Conservation (phyloP, 2,329 filamentous ascomycete species). For the Fragosphaeria purpurea region DNA sequence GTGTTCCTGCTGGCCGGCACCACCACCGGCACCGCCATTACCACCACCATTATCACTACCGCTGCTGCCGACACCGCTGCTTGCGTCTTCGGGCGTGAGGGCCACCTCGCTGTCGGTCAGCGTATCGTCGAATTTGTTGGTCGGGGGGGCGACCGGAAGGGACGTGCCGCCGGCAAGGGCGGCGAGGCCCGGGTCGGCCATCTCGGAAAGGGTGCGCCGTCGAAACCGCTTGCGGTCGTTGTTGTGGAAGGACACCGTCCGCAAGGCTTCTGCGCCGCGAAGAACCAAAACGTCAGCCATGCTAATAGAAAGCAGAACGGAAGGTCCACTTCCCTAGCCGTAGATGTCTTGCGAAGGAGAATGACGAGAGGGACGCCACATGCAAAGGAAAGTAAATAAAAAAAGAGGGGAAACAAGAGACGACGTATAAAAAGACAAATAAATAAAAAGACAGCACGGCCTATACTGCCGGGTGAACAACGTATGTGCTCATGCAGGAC, state of each 20-base stretch:
- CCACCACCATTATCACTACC: background rate
- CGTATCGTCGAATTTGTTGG: slow-evolving; percentile 25
- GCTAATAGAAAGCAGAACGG: background rate
- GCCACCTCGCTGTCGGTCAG: slow-evolving; percentile 34
- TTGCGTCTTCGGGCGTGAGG: slow-evolving; percentile 32
- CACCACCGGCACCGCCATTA: background rate
- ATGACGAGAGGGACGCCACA: too few species aligned
- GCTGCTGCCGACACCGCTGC: slow-evolving; percentile 6
- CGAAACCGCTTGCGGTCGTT: slow-evolving; percentile 26
- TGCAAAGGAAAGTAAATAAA: background rate
- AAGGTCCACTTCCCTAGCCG: background rate
- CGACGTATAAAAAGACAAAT: background rate
- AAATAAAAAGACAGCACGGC: background rate
- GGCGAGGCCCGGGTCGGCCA: slow-evolving; percentile 28
- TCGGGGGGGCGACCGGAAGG: background rate
- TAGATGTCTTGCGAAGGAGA: too few species aligned
- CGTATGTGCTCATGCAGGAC: too few species aligned
- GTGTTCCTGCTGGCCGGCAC: slow-evolving; percentile 21
- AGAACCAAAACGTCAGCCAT: slow-evolving; percentile 35
- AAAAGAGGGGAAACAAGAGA: background rate
- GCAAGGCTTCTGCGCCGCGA: slow-evolving; percentile 29
- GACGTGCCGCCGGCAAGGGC: background rate
- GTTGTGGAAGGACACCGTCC: slow-evolving; percentile 29
- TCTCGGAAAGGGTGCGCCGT: slow-evolving; percentile 29
- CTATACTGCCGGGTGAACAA: too few species aligned